Base-by-base conservation (phyloP, 257 asterid species). In the Cordia subcordata region DNA sequence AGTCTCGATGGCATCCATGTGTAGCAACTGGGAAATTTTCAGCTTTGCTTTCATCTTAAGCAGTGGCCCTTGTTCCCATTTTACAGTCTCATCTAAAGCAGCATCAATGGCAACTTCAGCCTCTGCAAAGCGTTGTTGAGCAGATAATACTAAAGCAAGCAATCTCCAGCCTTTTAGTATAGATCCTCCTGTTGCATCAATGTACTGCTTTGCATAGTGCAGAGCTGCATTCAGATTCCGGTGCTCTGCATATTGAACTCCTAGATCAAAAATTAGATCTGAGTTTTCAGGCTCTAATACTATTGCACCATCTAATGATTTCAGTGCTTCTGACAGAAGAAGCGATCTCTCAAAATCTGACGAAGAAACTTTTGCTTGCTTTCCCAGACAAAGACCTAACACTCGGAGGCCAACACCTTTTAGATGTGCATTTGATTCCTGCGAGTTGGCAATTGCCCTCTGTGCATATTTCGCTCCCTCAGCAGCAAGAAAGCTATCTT, bases 41-140 rank as follows among this genome's bases (percentile, higher is more conserved):
- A 93, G 84, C 78, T 85, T 85, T 53, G 97, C 99, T 66, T 89
- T 93, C 88, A 80, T 77, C 76, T 89, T 75, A 44, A 93, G 95
- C 52, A 93, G 79, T 19, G 96, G 87, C 46, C 95, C 97, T 77
- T 93, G 99, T 64, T 93, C 96, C 99, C 99, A 93, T 65, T 81
- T 86, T n/a, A 87, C 75, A 15, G 97, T 93, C 84, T 89, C 97
- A 70, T 93, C 97, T 63, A 93, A 81, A 33, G 99, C 99, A 20
- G 96, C 97, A 77, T 84, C 97, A 44, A 71, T 86, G 38, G 89
- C 92, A 68, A 82, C 95, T 72, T 85, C 94, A 27, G 99, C 97
- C 80, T 93, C 94, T 13, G 81, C 65, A 77, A 81, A 85, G 55
- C 90, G 85, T 56, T 77, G 93, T 75, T 84, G 99, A 60, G 97